These are phyloP conservation scores for Neurospora sp. DNA, from an alignment of 495 filamentous ascomycete species.

Conservation along the genomic window DNA sequence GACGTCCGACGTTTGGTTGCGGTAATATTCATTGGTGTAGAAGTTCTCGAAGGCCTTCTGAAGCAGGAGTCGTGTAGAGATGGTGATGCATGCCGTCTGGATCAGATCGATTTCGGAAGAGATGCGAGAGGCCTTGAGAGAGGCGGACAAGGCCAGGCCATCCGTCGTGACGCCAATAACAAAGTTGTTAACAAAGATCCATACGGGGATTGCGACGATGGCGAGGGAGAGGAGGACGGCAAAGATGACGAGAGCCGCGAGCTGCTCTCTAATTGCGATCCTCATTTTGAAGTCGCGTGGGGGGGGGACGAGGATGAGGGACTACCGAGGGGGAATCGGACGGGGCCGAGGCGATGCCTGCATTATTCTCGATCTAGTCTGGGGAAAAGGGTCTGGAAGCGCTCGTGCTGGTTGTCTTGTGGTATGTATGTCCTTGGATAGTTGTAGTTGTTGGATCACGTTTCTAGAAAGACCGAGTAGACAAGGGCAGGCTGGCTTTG, in stretches of 20 bases:
- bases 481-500: background rate
- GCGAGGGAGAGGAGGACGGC: slow-evolving; percentile 57
- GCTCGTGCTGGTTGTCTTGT: background rate
- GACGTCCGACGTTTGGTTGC: slow-evolving; percentile 32
- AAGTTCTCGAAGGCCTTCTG: slow-evolving; percentile 53
- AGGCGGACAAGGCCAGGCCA: slow-evolving; percentile 65
- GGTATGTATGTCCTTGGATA: background rate
- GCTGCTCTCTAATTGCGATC: slow-evolving; percentile 73
- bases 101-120: slow-evolving; percentile 64
- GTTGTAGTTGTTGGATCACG: background rate
- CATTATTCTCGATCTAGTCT: background rate
- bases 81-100: slow-evolving; percentile 55
- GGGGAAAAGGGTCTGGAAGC: background rate
- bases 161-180: slow-evolving; percentile 49
- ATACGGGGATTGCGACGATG: slow-evolving; percentile 38
- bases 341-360: background rate
- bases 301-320: background rate
- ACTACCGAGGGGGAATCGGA: background rate
- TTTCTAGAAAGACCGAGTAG: background rate
- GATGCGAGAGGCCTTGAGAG: slow-evolving; percentile 73
- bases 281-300: slow-evolving; percentile 46
- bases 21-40: slow-evolving; percentile 26
- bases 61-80: slow-evolving; percentile 56
- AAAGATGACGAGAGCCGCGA: slow-evolving; percentile 62
- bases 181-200: slow-evolving; percentile 68